Evolutionary conservation across 148 eudicot species (phyloP).

Genomic region (Rhododendron kiyosumense): DNA sequence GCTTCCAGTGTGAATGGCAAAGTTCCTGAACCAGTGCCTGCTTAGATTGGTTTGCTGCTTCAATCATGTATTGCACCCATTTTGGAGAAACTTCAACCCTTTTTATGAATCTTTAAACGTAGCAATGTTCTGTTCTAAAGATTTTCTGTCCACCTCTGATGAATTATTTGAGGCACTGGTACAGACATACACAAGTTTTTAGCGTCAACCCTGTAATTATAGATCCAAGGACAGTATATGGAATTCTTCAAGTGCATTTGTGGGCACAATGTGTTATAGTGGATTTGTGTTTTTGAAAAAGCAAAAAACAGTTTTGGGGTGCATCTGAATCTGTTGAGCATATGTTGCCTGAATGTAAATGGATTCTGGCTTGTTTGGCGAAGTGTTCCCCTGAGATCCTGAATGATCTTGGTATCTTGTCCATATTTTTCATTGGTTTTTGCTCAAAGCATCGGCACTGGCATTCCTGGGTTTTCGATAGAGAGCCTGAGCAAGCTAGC

Average conservation of each 20-base stretch:
- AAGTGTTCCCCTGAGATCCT: neutral
- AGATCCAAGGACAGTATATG: neutral
- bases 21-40: slow-evolving; percentile 1
- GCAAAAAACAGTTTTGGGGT: neutral
- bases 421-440: neutral
- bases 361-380: neutral
- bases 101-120: neutral
- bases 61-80: neutral
- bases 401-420: neutral
- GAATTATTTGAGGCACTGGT: neutral
- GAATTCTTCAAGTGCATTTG: neutral
- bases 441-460: neutral
- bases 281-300: neutral
- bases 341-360: too few relatives aligned
- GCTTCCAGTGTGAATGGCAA: neutral
- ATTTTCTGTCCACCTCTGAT: neutral
- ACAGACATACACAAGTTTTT: neutral
- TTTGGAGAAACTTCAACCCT: neutral
- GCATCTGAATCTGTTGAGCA: neutral
- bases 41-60: slow-evolving; percentile 9
- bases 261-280: neutral
- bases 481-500: neutral
- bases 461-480: neutral
- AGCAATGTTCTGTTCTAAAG: neutral
- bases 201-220: neutral